A percentile compares a stretch with the other conserved stretches of the same genome.
Evolutionary conservation across 495 filamentous ascomycete genomes (phyloP).

Genomic region (Penicillium soppii): DNA sequence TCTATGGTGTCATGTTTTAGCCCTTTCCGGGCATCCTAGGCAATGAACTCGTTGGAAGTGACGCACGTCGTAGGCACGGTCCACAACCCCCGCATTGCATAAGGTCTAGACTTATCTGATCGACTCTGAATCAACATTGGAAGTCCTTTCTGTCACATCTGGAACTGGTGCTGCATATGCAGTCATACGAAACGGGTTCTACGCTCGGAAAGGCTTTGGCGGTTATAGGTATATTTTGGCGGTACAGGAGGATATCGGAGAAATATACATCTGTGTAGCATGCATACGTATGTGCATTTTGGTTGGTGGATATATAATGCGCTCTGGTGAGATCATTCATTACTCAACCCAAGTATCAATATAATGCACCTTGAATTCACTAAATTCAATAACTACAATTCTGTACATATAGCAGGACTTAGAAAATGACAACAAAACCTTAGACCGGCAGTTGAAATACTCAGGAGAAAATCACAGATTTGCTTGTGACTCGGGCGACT

Average conservation of each 20-base stretch:
- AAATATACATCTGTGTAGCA: neutral
- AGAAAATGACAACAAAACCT: too few species aligned
- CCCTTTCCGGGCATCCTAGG: neutral
- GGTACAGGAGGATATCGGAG: neutral
- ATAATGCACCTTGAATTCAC: too few species aligned
- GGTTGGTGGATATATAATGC: too few species aligned
- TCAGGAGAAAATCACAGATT: too few species aligned
- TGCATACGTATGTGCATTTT: too few species aligned
- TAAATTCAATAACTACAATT: too few species aligned
- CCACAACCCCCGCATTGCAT: slow-evolving; percentile 1
- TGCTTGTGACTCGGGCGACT: too few species aligned
- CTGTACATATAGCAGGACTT: too few species aligned
- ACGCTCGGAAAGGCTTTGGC: neutral
- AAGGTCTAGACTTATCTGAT: slow-evolving; percentile 10
- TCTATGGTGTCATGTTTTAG: neutral
- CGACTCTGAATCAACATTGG: slow-evolving; percentile 3
- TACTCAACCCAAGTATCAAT: too few species aligned
- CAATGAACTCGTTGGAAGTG: neutral
- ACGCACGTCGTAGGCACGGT: slow-evolving; percentile 3
- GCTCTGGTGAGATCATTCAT: too few species aligned
- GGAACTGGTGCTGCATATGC: too few species aligned
- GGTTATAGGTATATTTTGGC: neutral
- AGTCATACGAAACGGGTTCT: neutral
- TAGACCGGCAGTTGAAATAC: too few species aligned
- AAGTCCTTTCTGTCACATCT: neutral